phyloP scores from a whole-genome alignment of 257 asterid species.

The Hygrophila difformis region DNA sequence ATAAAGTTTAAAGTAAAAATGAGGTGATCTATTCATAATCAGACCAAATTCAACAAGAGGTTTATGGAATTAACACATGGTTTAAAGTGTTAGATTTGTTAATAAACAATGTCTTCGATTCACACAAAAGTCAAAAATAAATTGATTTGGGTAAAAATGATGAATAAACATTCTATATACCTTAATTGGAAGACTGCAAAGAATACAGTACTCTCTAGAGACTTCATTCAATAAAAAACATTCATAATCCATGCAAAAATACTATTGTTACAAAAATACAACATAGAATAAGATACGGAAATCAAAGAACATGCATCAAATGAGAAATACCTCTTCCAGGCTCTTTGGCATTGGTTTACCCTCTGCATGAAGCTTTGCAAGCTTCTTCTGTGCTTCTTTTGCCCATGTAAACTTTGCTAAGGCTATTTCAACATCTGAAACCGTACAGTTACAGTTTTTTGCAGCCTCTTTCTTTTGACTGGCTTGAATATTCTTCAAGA shows the following conservation, averaged over 20 bases:
- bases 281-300: not conserved
- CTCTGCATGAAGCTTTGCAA: conserved; percentile 59
- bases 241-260: not conserved
- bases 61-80: not conserved
- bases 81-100: not conserved
- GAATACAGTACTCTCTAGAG: conserved; percentile 1
- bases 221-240: not conserved
- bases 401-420: conserved; percentile 87
- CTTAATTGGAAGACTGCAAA: not conserved
- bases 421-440: conserved; percentile 60
- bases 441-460: conserved; percentile 63
- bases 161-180: not conserved
- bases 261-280: not conserved
- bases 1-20: not conserved
- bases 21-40: not conserved
- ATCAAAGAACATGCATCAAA: not conserved
- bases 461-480: conserved; percentile 69
- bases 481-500: conserved; percentile 47
- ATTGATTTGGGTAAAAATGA: not conserved
- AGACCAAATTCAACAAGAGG: not conserved
- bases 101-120: not conserved
- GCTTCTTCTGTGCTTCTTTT: conserved; percentile 63
- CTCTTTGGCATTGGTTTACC: conserved; percentile 90
- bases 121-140: not conserved
- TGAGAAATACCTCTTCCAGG: conserved; percentile 59